Base-by-base conservation (phyloP, 1,284 basidiomycete species). In the Grifola frondosa region DNA sequence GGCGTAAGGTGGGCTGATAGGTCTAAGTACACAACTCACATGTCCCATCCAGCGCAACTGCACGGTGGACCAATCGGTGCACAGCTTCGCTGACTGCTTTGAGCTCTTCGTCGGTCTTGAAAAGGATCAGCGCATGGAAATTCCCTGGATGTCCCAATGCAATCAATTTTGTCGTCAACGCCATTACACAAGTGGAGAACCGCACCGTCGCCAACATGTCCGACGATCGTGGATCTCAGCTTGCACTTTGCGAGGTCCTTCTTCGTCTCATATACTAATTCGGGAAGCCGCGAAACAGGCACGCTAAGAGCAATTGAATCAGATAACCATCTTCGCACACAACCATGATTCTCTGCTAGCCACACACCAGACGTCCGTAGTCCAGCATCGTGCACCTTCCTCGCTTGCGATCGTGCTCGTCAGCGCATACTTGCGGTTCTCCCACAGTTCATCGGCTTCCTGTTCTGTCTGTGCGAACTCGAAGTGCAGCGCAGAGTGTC, bases 151-250 rank as follows among this genome's bases (percentile, higher is more conserved):
- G n/a, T n/a, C n/a, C n/a, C n/a, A n/a, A n/a, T n/a, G n/a, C n/a
- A n/a, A n/a, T n/a, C n/a, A n/a, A n/a, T n/a, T 66, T 48, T n/a
- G 15, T 23, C 42, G 42, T 36, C 29, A 48, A 50, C 13, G n/a
- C 62, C 56, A 37, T 72, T 60, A 5, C 46, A 25, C 13, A 12
- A 13, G 25, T 13, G 7, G 9, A 25, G 23, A 24, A 16, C 66
- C 63, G 69, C 68, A 57, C 91, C 91, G 60, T 95, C 91, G 21
- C 90, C 91, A 9, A 93, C 88, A 62, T 95, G 91, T 6, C 90
- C 89, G 12, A 86, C 81, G 42, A 89, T 85, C 3, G 84, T 84
- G n/a, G 82, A 84, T 26, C 66, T 68, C 30, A 94, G 67, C 3
- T 78, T 78, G 20, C 75, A 65, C 17, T 74, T 62, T 15, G 74